Evolutionary conservation across 2,329 filamentous ascomycete genomes (phyloP), one percentile per base, ranked within the genome.

Genomic region (Sporothrix pseudoabietina): DNA sequence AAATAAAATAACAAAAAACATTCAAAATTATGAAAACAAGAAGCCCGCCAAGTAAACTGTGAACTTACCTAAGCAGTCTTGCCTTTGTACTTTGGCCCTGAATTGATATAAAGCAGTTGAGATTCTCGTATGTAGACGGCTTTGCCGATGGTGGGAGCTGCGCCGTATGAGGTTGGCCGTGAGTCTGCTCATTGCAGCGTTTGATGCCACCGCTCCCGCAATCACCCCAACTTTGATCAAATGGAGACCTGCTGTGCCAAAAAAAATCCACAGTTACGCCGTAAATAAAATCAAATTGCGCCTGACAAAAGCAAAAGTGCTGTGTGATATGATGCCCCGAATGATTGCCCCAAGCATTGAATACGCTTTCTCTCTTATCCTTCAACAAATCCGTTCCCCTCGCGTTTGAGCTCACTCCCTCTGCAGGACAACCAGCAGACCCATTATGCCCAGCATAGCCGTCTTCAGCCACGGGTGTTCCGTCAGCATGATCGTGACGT

Each of bases 401-500:
- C 19, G 4, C 30, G 6, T 8, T 32, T n/a, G 39, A 1, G n/a
- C 12, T 14, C 77, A 98, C 85, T 99, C 96, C 79, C 94, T 85
- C 82, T 99, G 96, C 78, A 99, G 81, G 66, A 99, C 91, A 35
- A 98, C 96, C 84, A 97, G 90, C 78, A 98, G 81, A 1, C 95
- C 96, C 96, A 99, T 99, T 69, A 98, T 87, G 1, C 93, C 95
- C 79, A 99, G 82, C 90, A 98, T 93, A 35, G 91, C 95, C 59
- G 93, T 97, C 88, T 99, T 99, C 78, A 98, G 82, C 95, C 95
- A 98, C 6, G 96, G 96, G 80, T 99, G 91, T 82, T 99, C 96
- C 76, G 93, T 96, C 75, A 99, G 85, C 82, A 98, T 85, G 78
- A 99, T 99, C 1, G 96, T 99, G 63, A 98, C 94, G 80, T 98